Evolutionary conservation across 148 eudicot genomes (phyloP), one percentile per base, ranked within the genome.

Genomic region (Chenopodium quinoa): DNA sequence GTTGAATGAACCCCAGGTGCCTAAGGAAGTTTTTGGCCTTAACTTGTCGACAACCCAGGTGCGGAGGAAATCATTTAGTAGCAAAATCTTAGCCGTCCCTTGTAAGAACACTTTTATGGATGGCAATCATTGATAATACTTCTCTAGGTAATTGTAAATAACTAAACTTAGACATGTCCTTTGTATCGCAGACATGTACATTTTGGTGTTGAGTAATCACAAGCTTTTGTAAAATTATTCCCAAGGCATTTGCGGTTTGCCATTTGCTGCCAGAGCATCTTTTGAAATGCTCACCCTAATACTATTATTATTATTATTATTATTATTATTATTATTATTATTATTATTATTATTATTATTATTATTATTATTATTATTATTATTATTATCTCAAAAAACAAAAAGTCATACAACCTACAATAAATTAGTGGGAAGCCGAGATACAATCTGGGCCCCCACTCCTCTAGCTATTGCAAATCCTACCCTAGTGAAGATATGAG

Each of bases 11-110:
- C 88, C 87, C 27, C 90, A 89, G 71, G 87, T 88, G 74, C 91
- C 94, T 9, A 97, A 91, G 79, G 99, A 94, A 83, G 90, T 92
- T 88, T 90, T 94, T 12, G 94, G 92, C 58, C 91, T 97, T 22
- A 91, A 94, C 75, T 86, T 94, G 83, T 80, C 90, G 64, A 90
- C 95, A 34, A 84, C 68, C 62, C 86, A 76, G 68, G 82, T 87
- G 20, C 83, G 82, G 62, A 85, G 87, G 31, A 88, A 79, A 83
- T 87, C 89, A 46, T 89, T 87, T 80, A 85, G 90, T 90, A 84
- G 60, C 84, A 83, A 20, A 86, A 89, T 16, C 76, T 88, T 34
- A 79, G 79, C 23, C 83, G 85, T 75, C 80, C 87, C 67, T 17
- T 88, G 80, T 84, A 83, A 47, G 80, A 65, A 48, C 50, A 54